Conservation (phyloP, 1,284 basidiomycete species). For the Trichosporon coremiiforme region DNA sequence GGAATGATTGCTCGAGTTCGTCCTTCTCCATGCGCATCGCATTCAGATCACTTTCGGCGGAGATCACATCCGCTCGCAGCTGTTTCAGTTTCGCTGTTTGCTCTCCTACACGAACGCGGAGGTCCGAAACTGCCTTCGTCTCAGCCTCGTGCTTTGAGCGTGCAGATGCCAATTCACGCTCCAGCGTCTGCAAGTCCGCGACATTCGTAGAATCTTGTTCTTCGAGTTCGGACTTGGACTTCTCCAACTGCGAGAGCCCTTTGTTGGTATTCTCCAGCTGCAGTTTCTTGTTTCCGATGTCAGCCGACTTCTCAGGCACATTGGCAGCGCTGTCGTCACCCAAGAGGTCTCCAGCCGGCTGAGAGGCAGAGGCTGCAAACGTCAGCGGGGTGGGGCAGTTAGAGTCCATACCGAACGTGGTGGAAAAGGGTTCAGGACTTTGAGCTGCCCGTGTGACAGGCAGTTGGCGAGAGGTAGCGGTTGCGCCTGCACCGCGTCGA, state of each 20-base stretch:
- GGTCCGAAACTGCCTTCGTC: slow-evolving; percentile 68
- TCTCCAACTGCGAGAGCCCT: slow-evolving; percentile 45
- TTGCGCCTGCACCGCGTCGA: slow-evolving; percentile 23
- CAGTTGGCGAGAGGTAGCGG: background rate
- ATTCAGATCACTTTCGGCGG: slow-evolving; percentile 87
- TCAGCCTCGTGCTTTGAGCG: slow-evolving; percentile 80
- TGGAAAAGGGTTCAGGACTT: background rate
- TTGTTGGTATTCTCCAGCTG: slow-evolving; percentile 77
- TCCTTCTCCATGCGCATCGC: slow-evolving; percentile 85
- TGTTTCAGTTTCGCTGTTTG: slow-evolving; percentile 77
- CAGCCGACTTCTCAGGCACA: slow-evolving; percentile 59
- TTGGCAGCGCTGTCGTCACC: slow-evolving; percentile 47
- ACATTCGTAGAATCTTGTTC: slow-evolving; percentile 63
- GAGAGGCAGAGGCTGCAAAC: background rate
- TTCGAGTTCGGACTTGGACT: slow-evolving; percentile 53
- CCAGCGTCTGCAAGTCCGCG: slow-evolving; percentile 60
- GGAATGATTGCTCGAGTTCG: slow-evolving; percentile 82
- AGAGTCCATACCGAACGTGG: slow-evolving; percentile 27
- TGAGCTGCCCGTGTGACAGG: background rate
- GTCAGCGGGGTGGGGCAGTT: background rate
- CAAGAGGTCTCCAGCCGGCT: slow-evolving; percentile 44
- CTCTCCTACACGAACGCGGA: slow-evolving; percentile 71
- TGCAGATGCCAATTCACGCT: slow-evolving; percentile 55
- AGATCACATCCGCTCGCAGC: slow-evolving; percentile 77
- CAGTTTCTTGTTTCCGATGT: slow-evolving; percentile 82